phyloP scores from a whole-genome alignment of 805 yeast species.

The Wickerhamiella galacta region DNA sequence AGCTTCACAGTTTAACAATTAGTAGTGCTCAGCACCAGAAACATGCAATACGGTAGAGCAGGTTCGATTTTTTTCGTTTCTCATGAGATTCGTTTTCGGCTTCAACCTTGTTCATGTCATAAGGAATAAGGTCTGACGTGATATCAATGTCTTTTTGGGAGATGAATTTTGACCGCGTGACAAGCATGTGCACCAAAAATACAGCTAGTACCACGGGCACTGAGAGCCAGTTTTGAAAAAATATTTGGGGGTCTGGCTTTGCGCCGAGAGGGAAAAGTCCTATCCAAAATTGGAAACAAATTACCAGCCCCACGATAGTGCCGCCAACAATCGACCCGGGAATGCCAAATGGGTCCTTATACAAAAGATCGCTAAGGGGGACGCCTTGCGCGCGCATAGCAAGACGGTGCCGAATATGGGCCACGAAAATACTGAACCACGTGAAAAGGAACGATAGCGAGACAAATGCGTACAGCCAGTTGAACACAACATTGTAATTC shows the following conservation, averaged over 20 bases:
- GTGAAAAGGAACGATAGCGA: conserved; percentile 14
- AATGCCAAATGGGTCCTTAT: conserved; percentile 49
- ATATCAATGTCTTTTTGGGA: background rate
- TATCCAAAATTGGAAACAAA: conserved; percentile 66
- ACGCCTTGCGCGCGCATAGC: conserved; percentile 51
- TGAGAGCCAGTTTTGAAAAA: conserved; percentile 40
- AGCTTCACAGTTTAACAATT: no score
- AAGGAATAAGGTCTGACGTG: background rate
- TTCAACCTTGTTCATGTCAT: background rate
- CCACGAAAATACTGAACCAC: conserved; percentile 10
- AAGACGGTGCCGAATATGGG: conserved; percentile 24
- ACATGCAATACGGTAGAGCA: background rate
- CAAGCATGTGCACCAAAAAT: conserved; percentile 37
- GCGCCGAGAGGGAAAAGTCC: conserved; percentile 47
- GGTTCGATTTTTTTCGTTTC: background rate
- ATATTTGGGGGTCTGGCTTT: conserved; percentile 22
- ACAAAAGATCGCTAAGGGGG: conserved; percentile 46
- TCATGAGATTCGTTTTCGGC: background rate
- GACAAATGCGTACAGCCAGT: conserved; percentile 17
- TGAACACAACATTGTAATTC: conserved; percentile 14
- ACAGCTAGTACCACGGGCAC: conserved; percentile 25
- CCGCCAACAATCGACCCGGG: conserved; percentile 52
- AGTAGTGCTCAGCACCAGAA: background rate
- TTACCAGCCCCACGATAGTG: conserved; percentile 38
- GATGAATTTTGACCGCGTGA: background rate